Evolutionary conservation across 108 stramenopile species (phyloP).

Genomic region (Skeletonema menzelii): DNA sequence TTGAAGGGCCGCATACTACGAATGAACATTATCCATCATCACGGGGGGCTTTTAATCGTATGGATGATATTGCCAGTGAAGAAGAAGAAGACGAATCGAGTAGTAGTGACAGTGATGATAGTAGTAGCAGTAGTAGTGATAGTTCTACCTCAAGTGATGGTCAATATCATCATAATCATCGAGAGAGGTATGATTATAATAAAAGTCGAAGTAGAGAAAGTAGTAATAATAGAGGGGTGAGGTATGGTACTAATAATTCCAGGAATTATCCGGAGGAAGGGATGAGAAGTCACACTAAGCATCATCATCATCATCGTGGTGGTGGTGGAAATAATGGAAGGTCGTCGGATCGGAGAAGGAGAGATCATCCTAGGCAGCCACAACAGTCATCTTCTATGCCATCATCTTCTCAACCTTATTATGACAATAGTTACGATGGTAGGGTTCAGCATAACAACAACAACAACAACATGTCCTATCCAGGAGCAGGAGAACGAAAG

Average conservation of each 20-base stretch:
- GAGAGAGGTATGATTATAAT: not conserved
- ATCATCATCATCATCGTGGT: not conserved
- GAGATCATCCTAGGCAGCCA: not conserved
- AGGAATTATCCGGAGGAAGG: not conserved
- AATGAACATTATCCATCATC: not conserved
- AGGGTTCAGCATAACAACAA: not conserved
- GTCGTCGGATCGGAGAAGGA: not conserved
- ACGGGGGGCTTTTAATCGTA: not conserved
- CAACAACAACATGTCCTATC: not conserved
- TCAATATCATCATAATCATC: not conserved
- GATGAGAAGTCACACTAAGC: not conserved
- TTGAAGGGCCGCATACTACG: constrained; percentile 34
- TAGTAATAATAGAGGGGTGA: too few relatives aligned
- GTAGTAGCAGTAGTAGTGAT: not conserved
- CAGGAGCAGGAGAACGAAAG: not conserved
- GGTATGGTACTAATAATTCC: not conserved
- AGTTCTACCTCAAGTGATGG: not conserved
- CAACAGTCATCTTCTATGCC: not conserved
- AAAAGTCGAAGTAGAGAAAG: not conserved
- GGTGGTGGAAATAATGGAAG: not conserved
- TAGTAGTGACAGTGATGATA: not conserved
- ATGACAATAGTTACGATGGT: not conserved
- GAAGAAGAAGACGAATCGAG: not conserved
- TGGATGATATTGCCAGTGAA: constrained; percentile 6
- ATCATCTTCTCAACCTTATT: not conserved